Evolutionary conservation across 1,284 basidiomycete species (phyloP), one percentile per base, ranked within the genome.

Genomic region (Athelia sp.): DNA sequence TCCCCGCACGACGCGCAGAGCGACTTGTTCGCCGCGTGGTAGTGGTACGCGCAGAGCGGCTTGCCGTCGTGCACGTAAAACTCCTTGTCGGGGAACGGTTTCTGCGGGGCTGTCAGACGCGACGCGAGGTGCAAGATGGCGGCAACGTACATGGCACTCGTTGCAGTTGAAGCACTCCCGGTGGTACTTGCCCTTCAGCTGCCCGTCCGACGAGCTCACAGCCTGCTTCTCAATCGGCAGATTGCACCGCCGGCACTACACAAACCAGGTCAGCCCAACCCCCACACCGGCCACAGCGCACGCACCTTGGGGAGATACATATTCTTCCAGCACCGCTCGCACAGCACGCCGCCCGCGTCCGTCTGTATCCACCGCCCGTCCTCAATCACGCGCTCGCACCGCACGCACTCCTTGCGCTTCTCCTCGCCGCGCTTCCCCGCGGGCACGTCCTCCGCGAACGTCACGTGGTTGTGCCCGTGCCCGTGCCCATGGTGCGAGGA

Each of bases 111-210:
- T 35, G 36, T 21, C 18, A 53, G 50, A 34, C 44, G 49, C 21
- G 18, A 47, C 45, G 45, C 40, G 23, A 46, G 49, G 35, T 46
- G 52, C 8, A 50, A 43, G 45, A 40, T 40, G 34, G 34, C 18
- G n/a, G 13, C 29, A 47, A 54, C 76, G 52, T 64, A 88, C 82
- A 60, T 90, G 80, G 66, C 93, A 95, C 2, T 73, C 79, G 54
- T 82, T 75, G 66, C 92, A 95, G 57, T 84, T 90, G 63, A 95
- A 95, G 70, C 93, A 95, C 38, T 85, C 82, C 49, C 82, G 80
- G 63, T 94, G 92, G 67, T 93, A 94, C 66, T 94, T 94, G 53
- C 92, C 92, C 68, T 93, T 93, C 46, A 95, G 74, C 66, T 94
- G 92, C 1, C 92, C 92, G 61, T 95, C 93, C 8, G 87, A 83